Evolutionary conservation across 2,329 filamentous ascomycete species (phyloP), one percentile per base, ranked within the genome.

Genomic region (Talaromyces sp.): DNA sequence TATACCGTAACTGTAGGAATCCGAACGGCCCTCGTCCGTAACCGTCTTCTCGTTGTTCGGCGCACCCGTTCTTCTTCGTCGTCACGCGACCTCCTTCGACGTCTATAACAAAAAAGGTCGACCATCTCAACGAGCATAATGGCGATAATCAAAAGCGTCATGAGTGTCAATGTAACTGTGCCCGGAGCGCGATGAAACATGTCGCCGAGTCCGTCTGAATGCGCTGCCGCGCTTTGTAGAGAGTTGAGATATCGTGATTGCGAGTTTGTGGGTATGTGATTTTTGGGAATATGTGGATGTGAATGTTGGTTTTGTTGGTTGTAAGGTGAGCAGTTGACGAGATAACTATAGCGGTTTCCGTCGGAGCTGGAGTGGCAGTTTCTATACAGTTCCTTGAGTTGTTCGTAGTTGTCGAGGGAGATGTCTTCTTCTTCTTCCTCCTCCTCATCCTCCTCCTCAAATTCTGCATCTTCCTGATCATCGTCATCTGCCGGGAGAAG

Each of bases 51-150:
- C 25, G 13, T 61, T 6, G 15, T 17, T 34, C 27, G 51, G n/a
- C 36, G 22, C 8, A 8, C 3, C n/a, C 38, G 34, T 7, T 29
- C 27, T 4, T 43, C 59, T 38, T 38, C 51, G 10, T 54, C 53
- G 17, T 49, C 29, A 31, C 31, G n/a, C 2, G 58, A 61, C 31
- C 40, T 45, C 36, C 40, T 15, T 27, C 29, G 27, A 54, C 53
- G 31, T 22, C 54, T n/a, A 5, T 29, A 31, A 22, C 11, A 58
- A 19, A 66, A 17, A 11, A 61, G 10, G 38, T 54, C 65, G 22
- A 64, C 38, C 22, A 51, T 15, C 38, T 66, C 65, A 22, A 66
- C 65, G 36, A 66, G 54, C 56, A 61, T 31, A 27, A 66, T 58
- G 15, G 65, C 61, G 27, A 66, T 17, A 47, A 66, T 45, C 17